phyloP scores from a whole-genome alignment of 306 rosid species.

The Mucuna pruriens region DNA sequence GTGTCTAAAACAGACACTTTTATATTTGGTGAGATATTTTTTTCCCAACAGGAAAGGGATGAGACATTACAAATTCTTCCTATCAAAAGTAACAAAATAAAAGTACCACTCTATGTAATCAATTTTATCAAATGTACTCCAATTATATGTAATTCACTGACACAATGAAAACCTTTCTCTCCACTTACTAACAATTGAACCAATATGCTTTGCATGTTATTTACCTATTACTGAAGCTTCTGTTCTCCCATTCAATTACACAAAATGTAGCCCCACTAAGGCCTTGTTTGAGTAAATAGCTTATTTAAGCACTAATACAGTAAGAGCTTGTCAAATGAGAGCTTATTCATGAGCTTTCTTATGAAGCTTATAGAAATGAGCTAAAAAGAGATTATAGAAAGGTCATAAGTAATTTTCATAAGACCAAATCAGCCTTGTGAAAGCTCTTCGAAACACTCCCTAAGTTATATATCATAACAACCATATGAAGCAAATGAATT shows the following conservation, averaged over 20 bases:
- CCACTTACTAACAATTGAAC: constrained; percentile 5
- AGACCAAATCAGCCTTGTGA: not conserved
- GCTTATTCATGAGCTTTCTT: not conserved
- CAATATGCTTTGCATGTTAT: constrained; percentile 25
- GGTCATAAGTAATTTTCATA: not conserved
- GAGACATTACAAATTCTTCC: constrained; percentile 9
- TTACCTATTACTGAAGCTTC: constrained; percentile 1
- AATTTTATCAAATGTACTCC: not conserved
- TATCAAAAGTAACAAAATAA: not conserved
- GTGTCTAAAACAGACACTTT: constrained; percentile 4
- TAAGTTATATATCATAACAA: constrained; percentile 18
- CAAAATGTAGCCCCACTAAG: constrained; percentile 1
- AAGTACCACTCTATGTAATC: not conserved
- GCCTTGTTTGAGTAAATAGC: not conserved
- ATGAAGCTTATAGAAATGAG: not conserved
- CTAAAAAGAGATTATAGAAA: not conserved
- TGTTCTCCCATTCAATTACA: constrained; percentile 6
- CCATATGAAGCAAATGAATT: constrained; percentile 10
- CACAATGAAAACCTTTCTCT: constrained; percentile 6
- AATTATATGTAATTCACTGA: constrained; percentile 16
- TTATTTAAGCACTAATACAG: not conserved
- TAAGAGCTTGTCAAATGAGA: not conserved
- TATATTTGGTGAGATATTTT: not conserved
- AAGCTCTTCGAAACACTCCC: not conserved
- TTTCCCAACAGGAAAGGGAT: not conserved